Evolutionary conservation across 2,329 filamentous ascomycete species (phyloP).

Genomic region (Chalaropsis ovoidea): DNA sequence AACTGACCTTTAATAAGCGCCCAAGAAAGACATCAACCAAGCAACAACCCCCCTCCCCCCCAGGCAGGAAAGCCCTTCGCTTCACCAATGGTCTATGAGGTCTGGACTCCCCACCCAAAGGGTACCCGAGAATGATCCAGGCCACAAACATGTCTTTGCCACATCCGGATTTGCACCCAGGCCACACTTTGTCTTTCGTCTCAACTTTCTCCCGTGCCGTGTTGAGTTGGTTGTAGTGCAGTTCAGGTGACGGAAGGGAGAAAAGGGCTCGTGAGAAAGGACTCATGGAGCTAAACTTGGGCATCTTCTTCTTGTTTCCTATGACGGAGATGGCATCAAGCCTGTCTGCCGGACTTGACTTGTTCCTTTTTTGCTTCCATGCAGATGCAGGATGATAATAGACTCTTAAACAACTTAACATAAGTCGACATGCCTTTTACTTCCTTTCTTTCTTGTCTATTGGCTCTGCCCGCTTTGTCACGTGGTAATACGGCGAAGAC

Average conservation of each 20-base stretch:
- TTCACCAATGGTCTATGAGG: not conserved
- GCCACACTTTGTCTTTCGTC: constrained; percentile 6
- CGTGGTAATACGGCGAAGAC: not conserved
- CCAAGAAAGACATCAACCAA: not conserved
- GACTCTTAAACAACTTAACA: not conserved
- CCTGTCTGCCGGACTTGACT: not conserved
- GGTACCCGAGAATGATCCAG: constrained; percentile 11
- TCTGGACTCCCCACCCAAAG: constrained; percentile 1
- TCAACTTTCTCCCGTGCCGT: not conserved
- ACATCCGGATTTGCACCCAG: constrained; percentile 4
- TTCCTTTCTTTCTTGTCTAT: not conserved
- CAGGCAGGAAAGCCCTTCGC: not conserved
- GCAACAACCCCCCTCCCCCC: not conserved
- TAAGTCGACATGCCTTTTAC: too few species aligned
- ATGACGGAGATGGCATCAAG: not conserved
- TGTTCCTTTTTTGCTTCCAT: constrained; percentile 1
- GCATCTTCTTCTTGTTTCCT: not conserved
- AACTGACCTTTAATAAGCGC: too few species aligned
- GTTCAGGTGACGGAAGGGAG: too few species aligned
- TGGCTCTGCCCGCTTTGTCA: not conserved
- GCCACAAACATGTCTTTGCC: constrained; percentile 15
- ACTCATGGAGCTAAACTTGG: too few species aligned
- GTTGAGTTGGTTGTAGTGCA: too few species aligned
- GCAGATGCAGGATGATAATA: not conserved
- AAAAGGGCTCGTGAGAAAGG: too few species aligned